Evolutionary conservation across 129 eudicot species (phyloP).

Genomic region (Tagetes patula): DNA sequence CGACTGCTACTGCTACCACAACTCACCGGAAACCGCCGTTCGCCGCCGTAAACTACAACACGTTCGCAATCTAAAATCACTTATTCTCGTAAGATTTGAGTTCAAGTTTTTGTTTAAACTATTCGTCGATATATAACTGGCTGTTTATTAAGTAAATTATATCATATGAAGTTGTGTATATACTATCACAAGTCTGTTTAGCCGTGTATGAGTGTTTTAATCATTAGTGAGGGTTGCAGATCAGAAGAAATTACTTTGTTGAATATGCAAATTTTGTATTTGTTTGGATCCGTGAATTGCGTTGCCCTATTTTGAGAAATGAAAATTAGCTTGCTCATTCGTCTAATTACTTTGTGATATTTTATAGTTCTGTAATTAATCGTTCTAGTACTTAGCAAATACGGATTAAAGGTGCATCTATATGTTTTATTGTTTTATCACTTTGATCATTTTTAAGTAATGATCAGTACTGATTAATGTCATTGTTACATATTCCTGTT

Average conservation of each 20-base stretch:
- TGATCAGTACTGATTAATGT: not conserved
- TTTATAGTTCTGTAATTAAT: slow-evolving; percentile 12
- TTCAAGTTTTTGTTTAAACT: not conserved
- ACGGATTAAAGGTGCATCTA: slow-evolving; percentile 8
- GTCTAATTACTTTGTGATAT: slow-evolving; percentile 13
- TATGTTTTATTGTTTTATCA: slow-evolving; percentile 1
- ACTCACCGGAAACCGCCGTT: slow-evolving; percentile 23
- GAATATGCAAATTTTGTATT: slow-evolving; percentile 15
- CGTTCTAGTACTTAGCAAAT: slow-evolving; percentile 7
- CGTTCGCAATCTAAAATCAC: not conserved
- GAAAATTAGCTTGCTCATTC: not conserved
- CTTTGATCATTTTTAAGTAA: not conserved
- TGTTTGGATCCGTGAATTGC: slow-evolving; percentile 37
- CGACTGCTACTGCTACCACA: slow-evolving; percentile 30
- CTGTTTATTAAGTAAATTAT: slow-evolving; percentile 15
- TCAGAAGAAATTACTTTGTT: slow-evolving; percentile 20
- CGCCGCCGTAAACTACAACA: slow-evolving; percentile 16
- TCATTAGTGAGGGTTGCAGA: slow-evolving; percentile 17
- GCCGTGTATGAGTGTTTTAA: not conserved
- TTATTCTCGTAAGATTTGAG: slow-evolving; percentile 23
- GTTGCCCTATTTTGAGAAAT: slow-evolving; percentile 21
- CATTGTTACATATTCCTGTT: not conserved
- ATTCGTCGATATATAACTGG: not conserved
- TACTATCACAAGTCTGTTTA: slow-evolving; percentile 2
- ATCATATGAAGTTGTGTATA: slow-evolving; percentile 10